Conservation (phyloP, 2,329 filamentous ascomycete genomes). For the Nemania diffusa region DNA sequence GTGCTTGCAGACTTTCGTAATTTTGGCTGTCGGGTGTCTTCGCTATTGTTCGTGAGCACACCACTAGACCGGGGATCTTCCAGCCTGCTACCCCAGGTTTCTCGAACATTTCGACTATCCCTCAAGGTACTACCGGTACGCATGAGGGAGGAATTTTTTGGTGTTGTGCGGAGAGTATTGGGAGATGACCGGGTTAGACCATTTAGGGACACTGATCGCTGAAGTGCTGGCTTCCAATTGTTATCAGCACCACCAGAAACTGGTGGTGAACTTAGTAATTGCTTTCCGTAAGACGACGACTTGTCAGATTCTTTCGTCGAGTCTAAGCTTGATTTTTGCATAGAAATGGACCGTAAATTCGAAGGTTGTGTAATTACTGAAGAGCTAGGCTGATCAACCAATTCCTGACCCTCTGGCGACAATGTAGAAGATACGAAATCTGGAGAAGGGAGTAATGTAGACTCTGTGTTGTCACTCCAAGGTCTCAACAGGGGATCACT, state of each 20-base stretch:
- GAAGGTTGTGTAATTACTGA: constrained; percentile 15
- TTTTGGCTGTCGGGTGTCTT: constrained; percentile 31
- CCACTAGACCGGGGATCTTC: constrained; percentile 35
- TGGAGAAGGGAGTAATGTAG: constrained; percentile 42
- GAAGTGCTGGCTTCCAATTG: constrained; percentile 6
- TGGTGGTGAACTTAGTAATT: constrained; percentile 37
- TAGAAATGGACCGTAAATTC: constrained; percentile 19
- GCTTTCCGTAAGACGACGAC: constrained; percentile 17
- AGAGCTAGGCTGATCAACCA: constrained; percentile 3
- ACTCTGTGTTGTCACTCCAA: constrained; percentile 28
- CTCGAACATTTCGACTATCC: constrained; percentile 31
- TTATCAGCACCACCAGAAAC: constrained; percentile 40
- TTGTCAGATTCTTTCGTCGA: constrained; percentile 34
- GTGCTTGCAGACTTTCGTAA: constrained; percentile 45
- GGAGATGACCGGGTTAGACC: constrained; percentile 32
- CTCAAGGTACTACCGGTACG: background rate
- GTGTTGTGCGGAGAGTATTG: constrained; percentile 27
- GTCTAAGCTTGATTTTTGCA: constrained; percentile 31
- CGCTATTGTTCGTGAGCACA: constrained; percentile 19
- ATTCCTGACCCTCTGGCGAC: constrained; percentile 23
- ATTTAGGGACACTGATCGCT: constrained; percentile 37
- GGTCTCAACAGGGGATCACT: constrained; percentile 22
- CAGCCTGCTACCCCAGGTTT: constrained; percentile 44
- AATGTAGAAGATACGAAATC: constrained; percentile 32
- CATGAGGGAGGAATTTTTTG: constrained; percentile 16